These are phyloP conservation scores for Zygosaccharomyces bisporus DNA, from an alignment of 805 yeast genomes.

Conservation along the genomic window DNA sequence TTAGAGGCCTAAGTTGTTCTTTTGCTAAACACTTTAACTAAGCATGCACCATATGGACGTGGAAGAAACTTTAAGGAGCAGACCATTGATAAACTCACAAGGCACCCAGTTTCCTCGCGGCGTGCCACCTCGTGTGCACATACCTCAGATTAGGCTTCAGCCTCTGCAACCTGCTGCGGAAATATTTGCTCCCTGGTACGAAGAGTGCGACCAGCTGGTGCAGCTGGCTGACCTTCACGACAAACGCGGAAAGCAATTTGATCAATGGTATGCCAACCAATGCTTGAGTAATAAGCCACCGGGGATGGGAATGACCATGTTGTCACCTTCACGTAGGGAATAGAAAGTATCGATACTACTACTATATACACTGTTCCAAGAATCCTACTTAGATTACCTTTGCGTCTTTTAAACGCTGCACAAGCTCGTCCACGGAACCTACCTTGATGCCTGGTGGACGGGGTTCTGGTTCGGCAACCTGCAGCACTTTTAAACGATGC, in stretches of 20 bases:
- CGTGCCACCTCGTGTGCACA: slow-evolving; percentile 11
- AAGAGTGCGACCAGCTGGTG: slow-evolving; percentile 22
- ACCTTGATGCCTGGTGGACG: slow-evolving; percentile 83
- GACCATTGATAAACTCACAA: slow-evolving; percentile 26
- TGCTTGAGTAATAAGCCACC: slow-evolving; percentile 32
- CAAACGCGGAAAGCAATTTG: slow-evolving; percentile 16
- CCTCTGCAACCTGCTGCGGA: slow-evolving; percentile 21
- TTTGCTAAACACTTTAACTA: not conserved
- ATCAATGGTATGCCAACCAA: slow-evolving; percentile 24
- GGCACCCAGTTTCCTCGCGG: slow-evolving; percentile 24
- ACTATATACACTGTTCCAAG: slow-evolving; percentile 6
- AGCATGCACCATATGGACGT: slow-evolving; percentile 1
- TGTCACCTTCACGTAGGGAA: slow-evolving; percentile 23
- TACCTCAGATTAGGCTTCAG: slow-evolving; percentile 20
- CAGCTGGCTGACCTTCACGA: slow-evolving; percentile 18
- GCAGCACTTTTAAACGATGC: slow-evolving; percentile 61
- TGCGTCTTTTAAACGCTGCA: slow-evolving; percentile 69
- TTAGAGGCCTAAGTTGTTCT: not conserved
- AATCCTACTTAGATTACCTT: slow-evolving; percentile 52
- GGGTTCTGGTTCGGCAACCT: slow-evolving; percentile 80
- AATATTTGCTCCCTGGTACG: slow-evolving; percentile 30
- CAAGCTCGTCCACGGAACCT: slow-evolving; percentile 73
- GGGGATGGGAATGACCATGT: slow-evolving; percentile 23
- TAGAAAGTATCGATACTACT: not conserved
- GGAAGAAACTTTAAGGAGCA: slow-evolving; percentile 18